These are phyloP conservation scores for rapeseed (Brassica napus) DNA, from an alignment of 345 rosid genomes.

Conservation along the genomic window DNA sequence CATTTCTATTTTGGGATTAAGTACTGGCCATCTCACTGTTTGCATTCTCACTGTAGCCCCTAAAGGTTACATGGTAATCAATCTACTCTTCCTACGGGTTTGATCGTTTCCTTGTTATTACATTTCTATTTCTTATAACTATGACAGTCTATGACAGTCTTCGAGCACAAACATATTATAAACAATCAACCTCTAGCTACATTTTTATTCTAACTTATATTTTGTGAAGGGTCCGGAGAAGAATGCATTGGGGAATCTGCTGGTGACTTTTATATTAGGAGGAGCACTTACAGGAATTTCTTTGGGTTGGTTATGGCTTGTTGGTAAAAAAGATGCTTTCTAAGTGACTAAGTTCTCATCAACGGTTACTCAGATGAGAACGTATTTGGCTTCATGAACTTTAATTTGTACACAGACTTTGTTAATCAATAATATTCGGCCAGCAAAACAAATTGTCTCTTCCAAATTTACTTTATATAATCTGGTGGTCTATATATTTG, in stretches of 20 bases:
- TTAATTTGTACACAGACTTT: not conserved
- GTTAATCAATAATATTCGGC: not conserved
- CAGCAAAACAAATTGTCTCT: not conserved
- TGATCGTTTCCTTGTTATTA: not conserved
- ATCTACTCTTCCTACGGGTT: not conserved
- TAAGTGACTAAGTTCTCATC: slow-evolving; percentile 20
- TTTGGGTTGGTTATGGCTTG: slow-evolving; percentile 86
- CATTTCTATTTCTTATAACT: not conserved
- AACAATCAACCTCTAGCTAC: not conserved
- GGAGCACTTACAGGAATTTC: slow-evolving; percentile 56
- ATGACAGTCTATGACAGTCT: not conserved
- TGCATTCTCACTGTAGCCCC: slow-evolving; percentile 83
- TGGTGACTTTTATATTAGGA: slow-evolving; percentile 50
- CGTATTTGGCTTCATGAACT: not conserved
- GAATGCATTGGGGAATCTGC: slow-evolving; percentile 60
- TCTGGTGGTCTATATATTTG: no score
- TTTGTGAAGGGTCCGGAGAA: slow-evolving; percentile 52
- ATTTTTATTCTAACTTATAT: not conserved
- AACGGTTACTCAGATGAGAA: not conserved
- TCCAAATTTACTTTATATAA: no score
- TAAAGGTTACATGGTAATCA: slow-evolving; percentile 44
- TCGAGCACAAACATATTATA: not conserved
- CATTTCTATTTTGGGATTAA: slow-evolving; percentile 63
- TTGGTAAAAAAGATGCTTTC: slow-evolving; percentile 55
- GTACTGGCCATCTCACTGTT: slow-evolving; percentile 81